Conservation (phyloP, 1,139 yeast species). For the Blastobotrys serpentis region DNA sequence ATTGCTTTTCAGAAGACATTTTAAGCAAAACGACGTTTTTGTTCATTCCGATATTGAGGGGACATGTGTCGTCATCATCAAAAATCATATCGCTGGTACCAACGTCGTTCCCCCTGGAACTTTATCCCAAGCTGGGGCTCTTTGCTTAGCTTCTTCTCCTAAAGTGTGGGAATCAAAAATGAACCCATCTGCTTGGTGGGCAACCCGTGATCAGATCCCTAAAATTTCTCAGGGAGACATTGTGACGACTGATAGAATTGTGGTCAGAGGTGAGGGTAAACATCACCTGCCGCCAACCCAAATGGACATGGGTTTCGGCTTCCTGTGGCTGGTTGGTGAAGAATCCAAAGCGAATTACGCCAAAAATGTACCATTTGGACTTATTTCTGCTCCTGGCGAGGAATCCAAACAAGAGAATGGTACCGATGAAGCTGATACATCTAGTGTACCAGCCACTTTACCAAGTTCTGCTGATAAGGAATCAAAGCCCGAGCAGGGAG, state of each 20-base stretch:
- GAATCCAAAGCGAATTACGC: constrained; percentile 48
- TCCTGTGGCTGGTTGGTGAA: constrained; percentile 69
- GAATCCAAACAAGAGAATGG: constrained; percentile 1
- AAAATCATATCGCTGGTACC: constrained; percentile 58
- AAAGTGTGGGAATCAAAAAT: constrained; percentile 88
- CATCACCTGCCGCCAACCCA: constrained; percentile 76
- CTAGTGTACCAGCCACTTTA: too few relatives aligned
- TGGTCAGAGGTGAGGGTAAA: constrained; percentile 54
- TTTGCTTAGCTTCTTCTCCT: constrained; percentile 69
- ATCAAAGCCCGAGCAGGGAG: too few relatives aligned
- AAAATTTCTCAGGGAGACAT: constrained; percentile 64
- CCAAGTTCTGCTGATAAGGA: too few relatives aligned
- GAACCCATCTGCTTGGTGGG: constrained; percentile 82
- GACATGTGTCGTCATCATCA: constrained; percentile 72
- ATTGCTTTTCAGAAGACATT: constrained; percentile 73
- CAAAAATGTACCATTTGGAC: constrained; percentile 32
- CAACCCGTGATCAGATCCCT: constrained; percentile 61
- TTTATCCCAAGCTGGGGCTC: constrained; percentile 84
- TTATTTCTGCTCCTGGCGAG: constrained; percentile 13
- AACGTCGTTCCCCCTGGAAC: constrained; percentile 75
- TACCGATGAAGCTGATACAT: background rate
- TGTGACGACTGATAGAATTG: constrained; percentile 63
- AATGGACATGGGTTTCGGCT: constrained; percentile 85
- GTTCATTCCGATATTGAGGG: constrained; percentile 77
- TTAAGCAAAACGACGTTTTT: constrained; percentile 65